Evolutionary conservation across 2,329 filamentous ascomycete species (phyloP).

Genomic region (Exophiala bonariae): DNA sequence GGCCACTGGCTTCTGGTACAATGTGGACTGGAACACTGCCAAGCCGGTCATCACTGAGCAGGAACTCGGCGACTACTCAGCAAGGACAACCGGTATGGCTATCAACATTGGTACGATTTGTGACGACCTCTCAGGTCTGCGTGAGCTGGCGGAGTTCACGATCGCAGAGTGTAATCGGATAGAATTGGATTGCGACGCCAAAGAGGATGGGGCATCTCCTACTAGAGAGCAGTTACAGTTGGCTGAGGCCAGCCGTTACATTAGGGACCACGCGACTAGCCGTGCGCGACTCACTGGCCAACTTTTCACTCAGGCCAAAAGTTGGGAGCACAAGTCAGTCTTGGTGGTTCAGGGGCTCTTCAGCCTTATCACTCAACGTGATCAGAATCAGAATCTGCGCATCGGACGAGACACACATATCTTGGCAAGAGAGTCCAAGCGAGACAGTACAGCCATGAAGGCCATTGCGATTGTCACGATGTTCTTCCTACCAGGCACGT

Average conservation of each 20-base stretch:
- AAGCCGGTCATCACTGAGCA: too few species aligned
- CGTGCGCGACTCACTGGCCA: not conserved
- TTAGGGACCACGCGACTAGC: not conserved
- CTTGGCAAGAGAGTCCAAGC: constrained; percentile 27
- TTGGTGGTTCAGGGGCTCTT: constrained; percentile 19
- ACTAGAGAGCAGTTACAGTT: not conserved
- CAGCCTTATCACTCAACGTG: constrained; percentile 27
- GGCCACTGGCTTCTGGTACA: too few species aligned
- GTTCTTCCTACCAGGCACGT: constrained; percentile 42
- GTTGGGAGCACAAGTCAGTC: not conserved
- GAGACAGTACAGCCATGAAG: constrained; percentile 39
- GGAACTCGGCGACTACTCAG: not conserved
- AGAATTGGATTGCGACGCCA: not conserved
- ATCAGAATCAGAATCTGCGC: constrained; percentile 25
- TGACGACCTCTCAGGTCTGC: not conserved
- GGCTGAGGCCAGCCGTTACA: not conserved
- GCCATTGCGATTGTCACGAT: constrained; percentile 42
- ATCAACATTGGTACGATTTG: not conserved
- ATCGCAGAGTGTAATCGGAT: not conserved
- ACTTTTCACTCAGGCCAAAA: not conserved
- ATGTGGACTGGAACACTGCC: too few species aligned
- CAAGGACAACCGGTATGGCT: not conserved
- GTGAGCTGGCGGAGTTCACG: not conserved
- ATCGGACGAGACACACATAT: constrained; percentile 25
- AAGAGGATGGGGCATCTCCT: not conserved